Evolutionary conservation across 257 asterid species (phyloP).

Genomic region (Buddleja alternifolia): DNA sequence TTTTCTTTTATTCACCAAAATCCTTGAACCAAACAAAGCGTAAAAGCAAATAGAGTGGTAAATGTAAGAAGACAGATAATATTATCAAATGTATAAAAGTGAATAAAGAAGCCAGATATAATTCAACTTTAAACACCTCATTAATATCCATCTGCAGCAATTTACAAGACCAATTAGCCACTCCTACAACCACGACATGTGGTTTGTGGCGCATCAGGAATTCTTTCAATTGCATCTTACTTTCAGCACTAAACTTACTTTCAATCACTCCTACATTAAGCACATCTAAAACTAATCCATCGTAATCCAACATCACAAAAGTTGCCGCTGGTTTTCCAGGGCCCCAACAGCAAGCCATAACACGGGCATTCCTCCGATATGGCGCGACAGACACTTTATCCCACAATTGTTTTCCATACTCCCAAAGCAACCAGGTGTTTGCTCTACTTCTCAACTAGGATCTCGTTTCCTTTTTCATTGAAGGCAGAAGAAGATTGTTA

Average conservation of each 20-base stretch:
- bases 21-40: too few relatives aligned
- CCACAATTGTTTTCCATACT: constrained; percentile 87
- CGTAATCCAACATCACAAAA: constrained; percentile 94
- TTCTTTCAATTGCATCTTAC: too few relatives aligned
- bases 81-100: constrained; percentile 4
- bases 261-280: constrained; percentile 88
- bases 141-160: constrained; percentile 89
- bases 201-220: constrained; percentile 99
- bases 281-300: constrained; percentile 91
- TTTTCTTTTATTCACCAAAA: too few relatives aligned
- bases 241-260: too few relatives aligned
- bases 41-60: too few relatives aligned
- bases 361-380: constrained; percentile 88
- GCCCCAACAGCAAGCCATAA: constrained; percentile 99
- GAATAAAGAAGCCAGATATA: not conserved
- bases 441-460: constrained; percentile 74
- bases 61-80: constrained; percentile 6
- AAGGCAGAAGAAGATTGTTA: constrained; percentile 71
- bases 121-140: constrained; percentile 61
- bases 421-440: constrained; percentile 73
- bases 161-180: constrained; percentile 86
- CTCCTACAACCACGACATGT: constrained; percentile 89
- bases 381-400: constrained; percentile 89
- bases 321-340: constrained; percentile 98
- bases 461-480: constrained; percentile 95